Conservation (phyloP, 176 grass and related monocot genomes). For the Oryza coarctata region DNA sequence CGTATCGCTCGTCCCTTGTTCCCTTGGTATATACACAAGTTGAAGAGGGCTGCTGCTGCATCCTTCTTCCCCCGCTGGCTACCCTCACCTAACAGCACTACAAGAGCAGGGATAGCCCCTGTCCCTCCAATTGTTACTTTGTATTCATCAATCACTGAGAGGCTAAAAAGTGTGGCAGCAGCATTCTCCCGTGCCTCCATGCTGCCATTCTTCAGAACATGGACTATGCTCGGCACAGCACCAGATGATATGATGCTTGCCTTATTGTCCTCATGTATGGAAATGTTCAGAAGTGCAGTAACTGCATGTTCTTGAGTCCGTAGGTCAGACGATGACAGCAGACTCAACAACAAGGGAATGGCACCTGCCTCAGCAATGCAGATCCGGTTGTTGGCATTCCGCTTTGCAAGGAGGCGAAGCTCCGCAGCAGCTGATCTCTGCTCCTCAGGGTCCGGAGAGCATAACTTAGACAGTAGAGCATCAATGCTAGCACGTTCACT, state of each 20-base stretch:
- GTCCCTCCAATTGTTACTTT: conserved; percentile 79
- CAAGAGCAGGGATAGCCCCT: conserved; percentile 82
- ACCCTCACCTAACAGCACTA: conserved; percentile 76
- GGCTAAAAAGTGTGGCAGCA: conserved; percentile 89
- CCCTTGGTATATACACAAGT: conserved; percentile 93
- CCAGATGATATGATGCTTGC: conserved; percentile 63
- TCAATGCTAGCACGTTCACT: conserved; percentile 65
- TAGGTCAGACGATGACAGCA: conserved; percentile 55
- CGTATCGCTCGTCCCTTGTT: conserved; percentile 83
- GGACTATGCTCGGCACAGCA: conserved; percentile 72
- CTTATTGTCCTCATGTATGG: conserved; percentile 90
- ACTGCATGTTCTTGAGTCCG: conserved; percentile 90
- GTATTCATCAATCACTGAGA: conserved; percentile 84
- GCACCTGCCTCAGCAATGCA: conserved; percentile 93
- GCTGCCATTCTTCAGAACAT: conserved; percentile 86
- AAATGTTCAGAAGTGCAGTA: conserved; percentile 86
- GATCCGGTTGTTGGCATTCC: conserved; percentile 71
- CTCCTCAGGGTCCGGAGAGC: conserved; percentile 55
- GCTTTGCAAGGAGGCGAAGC: conserved; percentile 81
- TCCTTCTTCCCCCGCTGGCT: conserved; percentile 89
- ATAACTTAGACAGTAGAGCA: conserved; percentile 68
- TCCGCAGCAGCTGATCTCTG: conserved; percentile 70
- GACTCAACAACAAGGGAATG: conserved; percentile 64
- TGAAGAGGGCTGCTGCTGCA: conserved; percentile 91
- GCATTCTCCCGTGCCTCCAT: conserved; percentile 97